Evolutionary conservation across 1,284 basidiomycete genomes (phyloP).

Genomic region (Jaminaea rosea): DNA sequence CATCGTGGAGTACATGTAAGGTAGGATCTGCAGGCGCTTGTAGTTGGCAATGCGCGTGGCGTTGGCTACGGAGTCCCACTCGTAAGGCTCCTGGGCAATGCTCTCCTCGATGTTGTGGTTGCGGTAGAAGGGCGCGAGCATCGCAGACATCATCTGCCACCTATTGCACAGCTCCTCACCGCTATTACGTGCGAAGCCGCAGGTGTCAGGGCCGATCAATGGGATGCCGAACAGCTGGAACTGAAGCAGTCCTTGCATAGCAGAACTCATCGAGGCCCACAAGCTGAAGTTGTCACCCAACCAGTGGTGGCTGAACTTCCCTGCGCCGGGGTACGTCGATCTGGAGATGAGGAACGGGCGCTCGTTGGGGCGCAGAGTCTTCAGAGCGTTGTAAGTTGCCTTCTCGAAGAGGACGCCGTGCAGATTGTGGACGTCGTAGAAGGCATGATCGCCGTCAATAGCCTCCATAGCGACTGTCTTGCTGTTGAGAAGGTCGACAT

Average conservation of each 20-base stretch:
- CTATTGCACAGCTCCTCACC: constrained; percentile 52
- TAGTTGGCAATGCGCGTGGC: constrained; percentile 20
- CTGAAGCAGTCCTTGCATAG: constrained; percentile 61
- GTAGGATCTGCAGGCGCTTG: constrained; percentile 23
- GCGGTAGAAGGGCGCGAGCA: constrained; percentile 48
- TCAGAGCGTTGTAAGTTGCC: constrained; percentile 20
- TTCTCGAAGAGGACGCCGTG: constrained; percentile 19
- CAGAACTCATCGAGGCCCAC: constrained; percentile 59
- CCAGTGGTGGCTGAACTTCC: constrained; percentile 20
- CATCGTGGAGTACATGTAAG: constrained; percentile 21
- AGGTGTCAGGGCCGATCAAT: constrained; percentile 23
- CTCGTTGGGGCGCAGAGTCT: constrained; percentile 16
- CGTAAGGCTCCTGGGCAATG: constrained; percentile 27
- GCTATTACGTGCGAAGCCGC: constrained; percentile 53
- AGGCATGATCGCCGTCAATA: constrained; percentile 48
- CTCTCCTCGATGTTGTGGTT: constrained; percentile 27
- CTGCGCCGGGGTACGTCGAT: constrained; percentile 28
- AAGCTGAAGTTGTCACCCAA: constrained; percentile 61
- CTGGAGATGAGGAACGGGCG: constrained; percentile 31
- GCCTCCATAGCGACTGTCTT: constrained; percentile 22
- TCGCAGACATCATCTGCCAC: not conserved
- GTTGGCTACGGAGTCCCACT: constrained; percentile 24
- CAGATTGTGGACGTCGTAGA: constrained; percentile 46
- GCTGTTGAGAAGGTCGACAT: constrained; percentile 47
- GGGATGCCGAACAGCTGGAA: constrained; percentile 55